These are phyloP conservation scores for Oryza australiensis DNA, from an alignment of 176 grass and related monocot genomes.

Conservation along the genomic window DNA sequence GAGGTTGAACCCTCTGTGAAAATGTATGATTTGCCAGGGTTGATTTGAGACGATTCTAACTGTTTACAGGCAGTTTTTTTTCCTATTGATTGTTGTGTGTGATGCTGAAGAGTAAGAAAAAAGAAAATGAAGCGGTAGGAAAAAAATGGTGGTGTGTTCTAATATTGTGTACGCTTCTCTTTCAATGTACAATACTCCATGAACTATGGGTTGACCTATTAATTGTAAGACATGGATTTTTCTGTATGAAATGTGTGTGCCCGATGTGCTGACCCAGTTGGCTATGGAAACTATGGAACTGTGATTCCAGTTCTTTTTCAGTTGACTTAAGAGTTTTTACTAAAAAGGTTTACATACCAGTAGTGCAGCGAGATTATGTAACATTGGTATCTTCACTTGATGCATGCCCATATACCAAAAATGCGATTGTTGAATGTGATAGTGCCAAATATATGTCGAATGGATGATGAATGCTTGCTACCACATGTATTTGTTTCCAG, in stretches of 20 bases:
- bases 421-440: background rate
- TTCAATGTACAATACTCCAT: slow-evolving; percentile 19
- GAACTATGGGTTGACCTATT: background rate
- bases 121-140: background rate
- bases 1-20: background rate
- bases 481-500: background rate
- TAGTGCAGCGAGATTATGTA: background rate
- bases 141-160: background rate
- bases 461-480: background rate
- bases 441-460: background rate
- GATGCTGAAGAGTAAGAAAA: slow-evolving; percentile 23
- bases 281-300: background rate
- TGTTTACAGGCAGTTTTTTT: slow-evolving; percentile 26
- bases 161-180: background rate
- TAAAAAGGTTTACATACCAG: background rate
- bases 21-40: slow-evolving; percentile 37
- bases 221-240: background rate
- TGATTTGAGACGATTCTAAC: slow-evolving; percentile 49
- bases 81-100: slow-evolving; percentile 18
- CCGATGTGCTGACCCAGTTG: background rate
- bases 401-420: background rate
- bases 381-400: background rate
- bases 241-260: background rate
- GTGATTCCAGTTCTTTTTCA: background rate
- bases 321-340: background rate